Percentiles rank a stretch among this genome's conserved stretches.
Evolutionary conservation across 331 rosid species (phyloP).

Genomic region (Ulmus americana): DNA sequence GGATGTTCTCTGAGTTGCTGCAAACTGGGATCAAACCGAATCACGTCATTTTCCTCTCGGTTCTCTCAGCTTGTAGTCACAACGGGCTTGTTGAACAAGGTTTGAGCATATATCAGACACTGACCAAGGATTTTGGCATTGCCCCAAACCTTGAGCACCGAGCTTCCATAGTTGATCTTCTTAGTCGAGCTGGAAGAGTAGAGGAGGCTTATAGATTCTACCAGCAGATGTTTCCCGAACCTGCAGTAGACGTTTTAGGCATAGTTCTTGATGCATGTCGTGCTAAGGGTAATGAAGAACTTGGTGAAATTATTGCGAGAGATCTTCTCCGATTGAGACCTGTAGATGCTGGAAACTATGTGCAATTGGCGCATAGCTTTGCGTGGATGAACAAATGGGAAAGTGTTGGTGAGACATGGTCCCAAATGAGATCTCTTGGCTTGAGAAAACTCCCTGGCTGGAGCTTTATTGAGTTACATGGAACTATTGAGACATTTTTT

Average conservation of each 20-base stretch:
- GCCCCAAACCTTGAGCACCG: conserved; percentile 64
- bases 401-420: conserved; percentile 70
- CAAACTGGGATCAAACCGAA: conserved; percentile 59
- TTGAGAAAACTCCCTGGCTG: conserved; percentile 83
- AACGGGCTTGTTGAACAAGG: conserved; percentile 68
- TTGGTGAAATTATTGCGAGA: conserved; percentile 45
- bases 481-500: conserved; percentile 59
- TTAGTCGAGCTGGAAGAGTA: conserved; percentile 77
- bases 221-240: conserved; percentile 45
- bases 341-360: conserved; percentile 59
- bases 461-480: conserved; percentile 73
- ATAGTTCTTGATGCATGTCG: conserved; percentile 76
- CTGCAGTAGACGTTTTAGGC: conserved; percentile 59
- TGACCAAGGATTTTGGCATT: conserved; percentile 55
- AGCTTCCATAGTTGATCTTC: conserved; percentile 83
- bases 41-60: conserved; percentile 69
- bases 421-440: conserved; percentile 81
- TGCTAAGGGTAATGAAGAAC: conserved; percentile 41
- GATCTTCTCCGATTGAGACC: conserved; percentile 60
- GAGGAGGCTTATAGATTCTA: conserved; percentile 70
- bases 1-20: conserved; percentile 53
- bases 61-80: conserved; percentile 87
- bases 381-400: conserved; percentile 78
- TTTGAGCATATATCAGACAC: conserved; percentile 59
- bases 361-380: conserved; percentile 71